Conservation (phyloP, 495 filamentous ascomycete species). For the Penicillium egyptiacum region DNA sequence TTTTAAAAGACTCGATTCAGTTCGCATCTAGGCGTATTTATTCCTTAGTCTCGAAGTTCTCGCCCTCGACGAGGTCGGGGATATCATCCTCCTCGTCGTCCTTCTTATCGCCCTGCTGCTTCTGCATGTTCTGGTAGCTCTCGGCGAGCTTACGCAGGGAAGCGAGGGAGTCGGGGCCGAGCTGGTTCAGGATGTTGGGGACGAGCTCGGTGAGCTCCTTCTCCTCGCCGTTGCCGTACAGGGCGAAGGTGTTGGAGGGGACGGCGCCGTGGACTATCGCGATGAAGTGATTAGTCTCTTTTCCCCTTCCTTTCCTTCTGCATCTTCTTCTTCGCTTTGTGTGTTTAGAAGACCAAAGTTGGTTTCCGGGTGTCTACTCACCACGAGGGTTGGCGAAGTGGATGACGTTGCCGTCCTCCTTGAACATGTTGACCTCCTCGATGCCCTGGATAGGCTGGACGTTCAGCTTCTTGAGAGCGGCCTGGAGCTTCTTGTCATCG, state of each 20-base stretch:
- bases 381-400: conserved; percentile 97
- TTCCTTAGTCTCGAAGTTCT: conserved; percentile 97
- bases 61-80: conserved; percentile 90
- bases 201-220: conserved; percentile 99
- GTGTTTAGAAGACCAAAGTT: not conserved
- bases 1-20: conserved; percentile 16
- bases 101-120: conserved; percentile 75
- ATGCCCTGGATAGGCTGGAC: conserved; percentile 97
- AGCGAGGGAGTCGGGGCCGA: conserved; percentile 96
- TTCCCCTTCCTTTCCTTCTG: not conserved
- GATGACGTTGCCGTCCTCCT: conserved; percentile 98
- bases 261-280: conserved; percentile 87
- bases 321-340: not conserved
- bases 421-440: conserved; percentile 99
- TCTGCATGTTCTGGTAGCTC: conserved; percentile 99
- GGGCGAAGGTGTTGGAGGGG: conserved; percentile 96
- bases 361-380: conserved; percentile 42
- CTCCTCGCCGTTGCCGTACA: conserved; percentile 98
- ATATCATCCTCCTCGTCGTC: conserved; percentile 89
- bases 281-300: not conserved
- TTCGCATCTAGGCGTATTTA: conserved; percentile 45
- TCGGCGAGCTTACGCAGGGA: conserved; percentile 97
- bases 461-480: conserved; percentile 90
- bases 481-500: conserved; percentile 99
- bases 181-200: conserved; percentile 98